phyloP scores from a whole-genome alignment of 768 basidiomycete species.

The Collybia sp. region DNA sequence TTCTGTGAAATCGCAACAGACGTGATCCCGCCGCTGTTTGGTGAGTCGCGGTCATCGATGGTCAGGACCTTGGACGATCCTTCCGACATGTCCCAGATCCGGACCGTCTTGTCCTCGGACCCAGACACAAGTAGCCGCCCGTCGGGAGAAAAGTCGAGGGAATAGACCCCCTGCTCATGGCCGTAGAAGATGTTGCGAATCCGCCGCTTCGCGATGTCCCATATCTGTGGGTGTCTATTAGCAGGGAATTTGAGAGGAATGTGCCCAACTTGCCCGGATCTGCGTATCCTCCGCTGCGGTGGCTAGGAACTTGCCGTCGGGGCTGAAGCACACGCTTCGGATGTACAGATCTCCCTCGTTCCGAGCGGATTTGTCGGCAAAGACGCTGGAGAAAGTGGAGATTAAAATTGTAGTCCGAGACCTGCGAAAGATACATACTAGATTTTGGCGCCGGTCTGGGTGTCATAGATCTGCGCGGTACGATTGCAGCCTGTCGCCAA shows the following conservation, averaged over 20 bases:
- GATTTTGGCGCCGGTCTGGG: conserved; percentile 79
- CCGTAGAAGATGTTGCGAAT: conserved; percentile 83
- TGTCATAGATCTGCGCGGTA: conserved; percentile 93
- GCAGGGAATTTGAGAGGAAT: not conserved
- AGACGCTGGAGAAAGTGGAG: conserved; percentile 43
- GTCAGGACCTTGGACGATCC: conserved; percentile 38
- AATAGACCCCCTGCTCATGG: conserved; percentile 92
- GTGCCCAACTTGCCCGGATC: conserved; percentile 59
- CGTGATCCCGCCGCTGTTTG: conserved; percentile 62
- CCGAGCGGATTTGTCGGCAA: conserved; percentile 70
- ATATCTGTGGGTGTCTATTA: conserved; percentile 50
- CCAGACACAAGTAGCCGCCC: conserved; percentile 86
- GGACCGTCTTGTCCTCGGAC: conserved; percentile 62
- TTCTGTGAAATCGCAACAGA: conserved; percentile 77
- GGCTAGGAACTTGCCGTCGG: conserved; percentile 87
- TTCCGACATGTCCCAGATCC: conserved; percentile 42
- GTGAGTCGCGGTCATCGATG: conserved; percentile 47
- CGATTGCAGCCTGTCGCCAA: conserved; percentile 96
- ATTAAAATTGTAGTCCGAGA: conserved; percentile 1
- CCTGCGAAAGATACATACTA: conserved; percentile 47
- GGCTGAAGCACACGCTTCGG: conserved; percentile 88
- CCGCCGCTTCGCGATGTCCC: conserved; percentile 81
- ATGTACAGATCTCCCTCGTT: conserved; percentile 84
- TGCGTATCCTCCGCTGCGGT: conserved; percentile 91
- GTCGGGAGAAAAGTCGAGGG: conserved; percentile 86